Base-by-base conservation (phyloP, 768 basidiomycete species). In the Stropharia rugosoannulata region DNA sequence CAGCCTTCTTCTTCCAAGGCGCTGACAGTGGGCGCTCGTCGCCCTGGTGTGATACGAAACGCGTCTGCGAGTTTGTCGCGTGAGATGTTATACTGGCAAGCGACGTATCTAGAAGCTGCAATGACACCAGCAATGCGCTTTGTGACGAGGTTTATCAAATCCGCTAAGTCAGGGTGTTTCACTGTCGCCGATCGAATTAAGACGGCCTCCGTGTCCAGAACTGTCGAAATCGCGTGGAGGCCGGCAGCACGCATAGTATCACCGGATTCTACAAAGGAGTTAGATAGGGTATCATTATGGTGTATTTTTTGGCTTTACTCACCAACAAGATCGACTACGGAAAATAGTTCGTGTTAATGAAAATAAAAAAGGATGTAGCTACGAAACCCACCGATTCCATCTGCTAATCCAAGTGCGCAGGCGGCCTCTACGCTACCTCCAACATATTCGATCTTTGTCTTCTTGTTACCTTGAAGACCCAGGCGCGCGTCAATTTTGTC, bases 171-270 rank as follows among this genome's bases (percentile, higher is more conserved):
- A 2, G 86, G 79, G 58, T 86, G 80, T 60, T 89, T 91, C 0
- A 80, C 77, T 15, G 73, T 72, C 49, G 75, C 79, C 1, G 90
- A 93, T 59, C 86, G 90, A 79, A 99, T 97, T 36, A 99, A 84
- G 51, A 98, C 92, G 10, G 96, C 95, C 73, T 99, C 90, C 1
- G 76, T 75, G 27, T 86, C 71, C 52, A 99, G 82, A 10, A 99
- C 69, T 9, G 94, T 98, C 12, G 87, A 89, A 64, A 99, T 98
- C 39, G 96, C 86, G 69, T 91, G 91, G 53, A 98, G 79, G 37
- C 96, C 97, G 0, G 95, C 95, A 22, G 96, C 97, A 35, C 96
- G 92, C 97, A 99, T 99, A 7, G 97, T 99, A 65, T 99, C 97
- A 41, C 97, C 97, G 15, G 96, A 99, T 74, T 98, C 96, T 95